Conservation (phyloP, 345 rosid species). For the Barbarea vulgaris region DNA sequence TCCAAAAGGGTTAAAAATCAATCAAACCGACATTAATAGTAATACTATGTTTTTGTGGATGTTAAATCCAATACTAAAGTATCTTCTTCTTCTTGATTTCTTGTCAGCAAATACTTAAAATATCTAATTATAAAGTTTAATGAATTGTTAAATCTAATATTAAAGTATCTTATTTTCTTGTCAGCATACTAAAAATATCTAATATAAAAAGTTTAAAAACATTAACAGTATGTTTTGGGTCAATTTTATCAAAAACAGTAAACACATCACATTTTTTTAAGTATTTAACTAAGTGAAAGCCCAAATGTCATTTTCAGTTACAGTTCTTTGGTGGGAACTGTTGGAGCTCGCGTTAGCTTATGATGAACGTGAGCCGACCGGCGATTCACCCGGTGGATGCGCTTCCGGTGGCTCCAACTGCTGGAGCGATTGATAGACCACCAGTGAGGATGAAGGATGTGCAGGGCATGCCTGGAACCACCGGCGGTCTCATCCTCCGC, state of each 20-base stretch:
- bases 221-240: background rate
- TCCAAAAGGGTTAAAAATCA: background rate
- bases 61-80: background rate
- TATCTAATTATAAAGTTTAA: no score
- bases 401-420: slow-evolving; percentile 52
- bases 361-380: slow-evolving; percentile 63
- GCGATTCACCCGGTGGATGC: slow-evolving; percentile 79
- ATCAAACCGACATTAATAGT: background rate
- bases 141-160: no score
- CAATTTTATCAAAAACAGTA: background rate
- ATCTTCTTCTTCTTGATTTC: no score
- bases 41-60: background rate
- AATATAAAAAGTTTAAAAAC: no score
- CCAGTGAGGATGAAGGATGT: slow-evolving; percentile 72
- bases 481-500: slow-evolving; percentile 72
- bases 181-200: background rate
- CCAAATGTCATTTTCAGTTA: slow-evolving; percentile 19
- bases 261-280: background rate
- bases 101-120: background rate
- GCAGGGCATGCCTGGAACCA: slow-evolving; percentile 88
- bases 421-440: slow-evolving; percentile 47
- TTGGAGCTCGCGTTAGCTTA: slow-evolving; percentile 1
- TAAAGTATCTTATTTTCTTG: no score
- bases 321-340: slow-evolving; percentile 3
- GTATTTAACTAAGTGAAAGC: background rate